Percentiles rank a stretch among this genome's conserved stretches.
These are phyloP conservation scores for Beauveria sp. DNA, from an alignment of 2,329 filamentous ascomycete species.

Conservation along the genomic window DNA sequence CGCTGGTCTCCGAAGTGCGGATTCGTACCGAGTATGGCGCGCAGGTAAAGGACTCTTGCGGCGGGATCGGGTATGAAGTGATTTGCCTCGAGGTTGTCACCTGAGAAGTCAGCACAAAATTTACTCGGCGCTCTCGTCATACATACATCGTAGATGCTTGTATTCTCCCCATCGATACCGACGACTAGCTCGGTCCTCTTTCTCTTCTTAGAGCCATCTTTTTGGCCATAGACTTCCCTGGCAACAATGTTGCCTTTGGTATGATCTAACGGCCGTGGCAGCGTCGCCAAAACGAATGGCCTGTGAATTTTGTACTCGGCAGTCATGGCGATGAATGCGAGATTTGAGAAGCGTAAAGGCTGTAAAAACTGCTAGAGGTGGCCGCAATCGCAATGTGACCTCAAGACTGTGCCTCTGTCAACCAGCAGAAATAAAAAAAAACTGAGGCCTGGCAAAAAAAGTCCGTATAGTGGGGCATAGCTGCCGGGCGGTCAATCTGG, in stretches of 20 bases:
- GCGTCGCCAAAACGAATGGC: constrained; percentile 54
- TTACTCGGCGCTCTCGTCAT: not conserved
- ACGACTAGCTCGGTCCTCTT: constrained; percentile 57
- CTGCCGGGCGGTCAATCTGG: constrained; percentile 7
- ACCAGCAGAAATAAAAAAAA: constrained; percentile 27
- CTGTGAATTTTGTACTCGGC: constrained; percentile 55
- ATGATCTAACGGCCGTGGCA: constrained; percentile 51
- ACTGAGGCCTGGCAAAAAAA: constrained; percentile 25
- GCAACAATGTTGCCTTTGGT: constrained; percentile 45
- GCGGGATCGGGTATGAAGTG: constrained; percentile 60
- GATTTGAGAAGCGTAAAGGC: not conserved
- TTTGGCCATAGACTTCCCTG: constrained; percentile 53
- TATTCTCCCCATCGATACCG: constrained; percentile 56
- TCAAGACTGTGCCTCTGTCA: constrained; percentile 3
- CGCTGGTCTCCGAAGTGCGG: constrained; percentile 38
- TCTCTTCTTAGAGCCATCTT: constrained; percentile 49
- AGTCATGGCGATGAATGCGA: constrained; percentile 35
- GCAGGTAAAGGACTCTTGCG: constrained; percentile 57
- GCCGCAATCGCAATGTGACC: not conserved
- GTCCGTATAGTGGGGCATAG: constrained; percentile 24
- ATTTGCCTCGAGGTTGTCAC: constrained; percentile 53
- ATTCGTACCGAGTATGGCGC: constrained; percentile 50
- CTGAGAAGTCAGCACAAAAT: constrained; percentile 27
- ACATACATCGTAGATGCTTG: constrained; percentile 59
- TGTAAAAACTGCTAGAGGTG: not conserved